Base-by-base conservation (phyloP, 305 asterid species). In the Ajuga reptans region DNA sequence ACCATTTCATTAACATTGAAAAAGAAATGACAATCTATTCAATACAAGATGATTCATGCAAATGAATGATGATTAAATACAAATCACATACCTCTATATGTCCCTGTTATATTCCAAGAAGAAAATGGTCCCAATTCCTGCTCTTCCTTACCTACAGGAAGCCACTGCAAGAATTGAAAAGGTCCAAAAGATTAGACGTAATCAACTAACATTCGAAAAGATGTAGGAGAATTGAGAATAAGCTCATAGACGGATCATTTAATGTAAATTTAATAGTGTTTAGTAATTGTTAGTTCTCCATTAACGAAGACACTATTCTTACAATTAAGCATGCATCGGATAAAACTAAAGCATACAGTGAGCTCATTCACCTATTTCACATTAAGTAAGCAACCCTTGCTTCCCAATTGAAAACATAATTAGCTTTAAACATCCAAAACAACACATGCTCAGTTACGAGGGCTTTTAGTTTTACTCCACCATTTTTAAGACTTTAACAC, bases 61-160 rank as follows among this genome's bases (percentile, higher is more conserved):
- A 72, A 47, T 39, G 42, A 75, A 63, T 12, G 51, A 65, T 39
- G 3, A 9, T 16, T 37, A 57, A 68, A 16, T 10, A 52, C 33
- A 78, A 62, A 47, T 68, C 57, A 76, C 89, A 72, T 61, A 91
- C 99, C 99, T 91, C 95, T 86, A 75, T 91, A 94, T 29, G 99
- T 91, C 71, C 97, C 97, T 50, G 97, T 86, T 75, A 94, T 86
- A 77, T 94, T 94, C 96, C 97, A 94, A 21, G 96, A 84, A 75
- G 96, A 86, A 82, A 84, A 93, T 47, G 97, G 95, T n/a, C 92
- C 99, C 73, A 82, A 74, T 61, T 91, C 96, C 72, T 72, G 81
- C 50, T 86, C 95, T 16, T 86, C 95, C 84, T 89, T 94, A 62
- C 86, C 87, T 47, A 83, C 76, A 50, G 84, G 90, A 72, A 91